Evolutionary conservation across 116 monocot genomes (phyloP).

Genomic region (Dioscorea cayenensis): DNA sequence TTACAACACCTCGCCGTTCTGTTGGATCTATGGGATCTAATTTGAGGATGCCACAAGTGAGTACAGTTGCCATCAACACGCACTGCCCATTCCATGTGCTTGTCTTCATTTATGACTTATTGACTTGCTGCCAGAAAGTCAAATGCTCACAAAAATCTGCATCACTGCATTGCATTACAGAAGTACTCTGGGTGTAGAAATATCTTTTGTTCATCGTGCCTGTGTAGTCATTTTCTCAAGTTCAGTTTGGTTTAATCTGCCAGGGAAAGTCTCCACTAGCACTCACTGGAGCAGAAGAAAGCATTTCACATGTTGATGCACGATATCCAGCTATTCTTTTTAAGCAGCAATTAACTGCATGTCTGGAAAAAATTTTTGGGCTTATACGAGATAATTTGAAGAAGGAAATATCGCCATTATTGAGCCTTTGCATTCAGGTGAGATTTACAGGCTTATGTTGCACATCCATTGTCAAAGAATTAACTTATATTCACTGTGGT

Average conservation of each 20-base stretch:
- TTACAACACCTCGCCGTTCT: constrained; percentile 45
- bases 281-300: constrained; percentile 41
- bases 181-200: neutral
- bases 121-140: neutral
- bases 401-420: constrained; percentile 83
- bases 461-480: neutral
- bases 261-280: constrained; percentile 53
- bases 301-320: constrained; percentile 62
- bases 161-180: neutral
- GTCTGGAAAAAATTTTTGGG: constrained; percentile 95
- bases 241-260: constrained; percentile 11
- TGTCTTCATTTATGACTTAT: neutral
- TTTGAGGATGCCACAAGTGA: constrained; percentile 50
- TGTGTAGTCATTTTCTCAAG: neutral
- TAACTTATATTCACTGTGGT: neutral
- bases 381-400: constrained; percentile 90
- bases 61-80: constrained; percentile 1
- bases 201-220: neutral
- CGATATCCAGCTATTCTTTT: constrained; percentile 91
- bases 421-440: constrained; percentile 94
- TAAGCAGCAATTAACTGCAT: constrained; percentile 93
- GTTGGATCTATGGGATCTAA: constrained; percentile 31
- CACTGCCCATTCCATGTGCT: neutral
- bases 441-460: neutral
- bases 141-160: no score